These are phyloP conservation scores for Pisolithus sp. DNA, from an alignment of 768 basidiomycete genomes.

Conservation along the genomic window DNA sequence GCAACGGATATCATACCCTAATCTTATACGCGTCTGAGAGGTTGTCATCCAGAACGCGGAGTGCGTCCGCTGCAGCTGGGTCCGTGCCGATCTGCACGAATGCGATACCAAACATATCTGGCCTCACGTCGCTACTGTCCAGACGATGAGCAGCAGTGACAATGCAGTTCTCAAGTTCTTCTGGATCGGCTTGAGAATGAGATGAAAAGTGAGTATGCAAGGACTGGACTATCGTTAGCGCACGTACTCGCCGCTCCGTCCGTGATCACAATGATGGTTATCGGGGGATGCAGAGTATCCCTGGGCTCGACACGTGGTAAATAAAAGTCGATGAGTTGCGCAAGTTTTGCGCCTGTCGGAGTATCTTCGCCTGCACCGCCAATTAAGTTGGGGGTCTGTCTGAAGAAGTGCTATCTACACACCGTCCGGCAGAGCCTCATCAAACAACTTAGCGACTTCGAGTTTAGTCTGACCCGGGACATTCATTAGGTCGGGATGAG, in stretches of 20 bases:
- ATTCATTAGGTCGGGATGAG: background rate
- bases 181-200: constrained; percentile 20
- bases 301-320: constrained; percentile 26
- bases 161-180: constrained; percentile 23
- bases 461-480: constrained; percentile 12
- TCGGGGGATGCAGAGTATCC: constrained; percentile 27
- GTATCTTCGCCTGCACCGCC: constrained; percentile 26
- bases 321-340: constrained; percentile 32
- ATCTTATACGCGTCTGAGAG: constrained; percentile 27
- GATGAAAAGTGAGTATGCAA: background rate
- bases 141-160: constrained; percentile 34
- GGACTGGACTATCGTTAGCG: background rate
- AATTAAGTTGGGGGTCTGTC: background rate
- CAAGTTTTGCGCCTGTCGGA: constrained; percentile 33
- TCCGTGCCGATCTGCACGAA: constrained; percentile 43
- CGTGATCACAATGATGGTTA: constrained; percentile 33
- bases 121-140: constrained; percentile 28
- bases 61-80: constrained; percentile 30
- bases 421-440: constrained; percentile 19
- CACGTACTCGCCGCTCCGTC: constrained; percentile 35
- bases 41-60: constrained; percentile 36
- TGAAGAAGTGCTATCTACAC: background rate
- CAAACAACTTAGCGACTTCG: constrained; percentile 21
- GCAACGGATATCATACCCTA: constrained; percentile 13
- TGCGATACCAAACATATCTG: constrained; percentile 39